A percentile compares a stretch with the other conserved stretches of the same genome.
Conservation (phyloP, 2,329 filamentous ascomycete genomes). For the Metarhizium rileyi region DNA sequence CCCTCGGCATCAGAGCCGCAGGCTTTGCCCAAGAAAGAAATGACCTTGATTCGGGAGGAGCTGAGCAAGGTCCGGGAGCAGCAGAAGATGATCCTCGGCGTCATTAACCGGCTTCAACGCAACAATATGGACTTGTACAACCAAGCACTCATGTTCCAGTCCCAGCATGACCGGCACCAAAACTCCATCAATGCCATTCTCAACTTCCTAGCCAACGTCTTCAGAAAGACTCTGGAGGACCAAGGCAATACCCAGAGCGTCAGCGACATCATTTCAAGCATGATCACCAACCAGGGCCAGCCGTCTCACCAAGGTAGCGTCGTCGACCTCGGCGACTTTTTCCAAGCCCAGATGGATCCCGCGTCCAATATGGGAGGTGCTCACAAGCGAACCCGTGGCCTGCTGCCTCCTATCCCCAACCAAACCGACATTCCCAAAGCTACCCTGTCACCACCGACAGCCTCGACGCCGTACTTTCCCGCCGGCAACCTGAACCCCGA, state of each 20-base stretch:
- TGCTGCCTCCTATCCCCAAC: conserved; percentile 44
- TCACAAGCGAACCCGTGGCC: conserved; percentile 42
- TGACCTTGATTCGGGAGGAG: conserved; percentile 69
- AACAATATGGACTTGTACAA: conserved; percentile 84
- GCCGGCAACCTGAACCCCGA: conserved; percentile 27
- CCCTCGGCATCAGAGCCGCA: conserved; percentile 28
- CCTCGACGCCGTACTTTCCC: conserved; percentile 18
- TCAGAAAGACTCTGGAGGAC: conserved; percentile 84
- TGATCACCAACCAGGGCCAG: conserved; percentile 50
- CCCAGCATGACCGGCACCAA: conserved; percentile 89
- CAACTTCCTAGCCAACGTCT: conserved; percentile 92
- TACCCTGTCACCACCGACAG: conserved; percentile 19
- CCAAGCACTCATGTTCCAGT: conserved; percentile 82
- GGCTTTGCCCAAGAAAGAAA: conserved; percentile 60
- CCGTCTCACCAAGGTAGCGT: conserved; percentile 43
- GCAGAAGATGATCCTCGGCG: conserved; percentile 74
- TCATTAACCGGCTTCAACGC: conserved; percentile 69
- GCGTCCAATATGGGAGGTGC: conserved; percentile 26
- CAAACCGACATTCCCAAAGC: conserved; percentile 18
- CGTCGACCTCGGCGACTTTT: conserved; percentile 51
- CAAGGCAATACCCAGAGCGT: conserved; percentile 60
- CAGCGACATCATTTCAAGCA: conserved; percentile 71
- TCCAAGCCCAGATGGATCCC: conserved; percentile 35
- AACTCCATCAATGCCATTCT: conserved; percentile 98
- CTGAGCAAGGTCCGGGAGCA: conserved; percentile 74